Evolutionary conservation across 352 stramenopile species (phyloP), one percentile per base, ranked within the genome.

Genomic region (Pythium monospermum): DNA sequence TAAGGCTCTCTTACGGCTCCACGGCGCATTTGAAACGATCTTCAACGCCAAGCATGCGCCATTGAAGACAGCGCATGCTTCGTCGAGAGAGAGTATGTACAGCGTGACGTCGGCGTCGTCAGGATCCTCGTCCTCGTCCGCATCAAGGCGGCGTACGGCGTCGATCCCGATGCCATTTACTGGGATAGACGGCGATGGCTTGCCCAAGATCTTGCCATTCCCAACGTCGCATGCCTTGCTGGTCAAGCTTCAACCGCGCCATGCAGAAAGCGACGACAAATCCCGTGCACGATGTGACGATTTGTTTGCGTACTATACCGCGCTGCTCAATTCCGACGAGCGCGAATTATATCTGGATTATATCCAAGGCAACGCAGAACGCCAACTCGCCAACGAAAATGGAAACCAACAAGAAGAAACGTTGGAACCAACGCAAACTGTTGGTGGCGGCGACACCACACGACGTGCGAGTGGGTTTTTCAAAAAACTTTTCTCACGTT

Each of bases 231-330:
- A 52, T 21, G 71, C 74, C 45, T 37, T 87, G 44, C 56, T 85
- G 8, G 63, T 85, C 38, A 63, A 69, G 55, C 49, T 85, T 8
- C 71, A 85, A 51, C 63, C 51, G 23, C 50, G 50, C 5, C 57
- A 78, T 21, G 66, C 61, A 4, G 71, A 76, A 28, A 77, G 80
- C 44, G 73, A 87, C 32, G 65, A 52, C 40, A 87, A 85, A 51
- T 70, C 78, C 27, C 44, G 66, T 23, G 53, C 49, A 8, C 66
- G 73, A 22, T 69, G 61, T 8, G 40, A 59, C 3, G 76, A 69
- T 13, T 57, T 87, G 1, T 87, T 87, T 23, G 64, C 72, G 33
- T 87, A 87, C 42, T 87, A 85, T 61, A 68, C 68, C n/a, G 61
- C 69, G 49, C 49, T 85, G 18, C 84, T 87, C 60, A 85, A 83